Base-by-base conservation (phyloP, 331 rosid genomes). In the Quercus lobata region DNA sequence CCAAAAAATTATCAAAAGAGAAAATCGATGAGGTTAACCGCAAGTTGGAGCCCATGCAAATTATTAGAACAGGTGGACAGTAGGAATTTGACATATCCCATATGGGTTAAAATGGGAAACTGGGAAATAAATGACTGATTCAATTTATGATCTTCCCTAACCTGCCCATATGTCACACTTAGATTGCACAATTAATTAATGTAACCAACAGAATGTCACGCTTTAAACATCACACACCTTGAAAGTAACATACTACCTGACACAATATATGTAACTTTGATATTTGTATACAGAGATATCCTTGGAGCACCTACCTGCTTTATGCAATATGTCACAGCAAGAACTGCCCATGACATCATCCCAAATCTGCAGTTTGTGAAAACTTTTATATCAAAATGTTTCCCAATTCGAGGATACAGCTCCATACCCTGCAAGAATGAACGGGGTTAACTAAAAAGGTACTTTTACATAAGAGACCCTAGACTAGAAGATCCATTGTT, bases 321-420 rank as follows among this genome's bases (percentile, higher is more conserved):
- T 86, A 95, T 95, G 93, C 97, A 91, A 84, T 93, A 95, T 74
- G 99, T 95, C 78, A 95, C 68, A 55, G 99, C 94, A 87, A 95
- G 98, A 86, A 95, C 99, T 22, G 98, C 98, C 99, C 99, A 95
- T 17, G 98, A 93, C 99, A 95, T 95, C 99, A 95, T 95, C 85
- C 99, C 99, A 87, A 95, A 95, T 90, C 99, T 89, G 91, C 97
- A 89, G 90, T 95, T 95, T 56, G 99, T 95, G 87, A 95, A 95
- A 81, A 91, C 97, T 89, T 95, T 93, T 60, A 95, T 93, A 77
- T 95, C 99, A 84, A 95, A 93, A 81, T 85, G 22, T 81, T 93
- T 84, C 53, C 99, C 99, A 65, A 95, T 93, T 84, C 99, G 94
- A 22, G 99, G 99, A 86, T 95, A 93, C 77, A 95, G 88, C 87